Evolutionary conservation across 2,329 filamentous ascomycete species (phyloP).

Genomic region (Cladosporium velox): DNA sequence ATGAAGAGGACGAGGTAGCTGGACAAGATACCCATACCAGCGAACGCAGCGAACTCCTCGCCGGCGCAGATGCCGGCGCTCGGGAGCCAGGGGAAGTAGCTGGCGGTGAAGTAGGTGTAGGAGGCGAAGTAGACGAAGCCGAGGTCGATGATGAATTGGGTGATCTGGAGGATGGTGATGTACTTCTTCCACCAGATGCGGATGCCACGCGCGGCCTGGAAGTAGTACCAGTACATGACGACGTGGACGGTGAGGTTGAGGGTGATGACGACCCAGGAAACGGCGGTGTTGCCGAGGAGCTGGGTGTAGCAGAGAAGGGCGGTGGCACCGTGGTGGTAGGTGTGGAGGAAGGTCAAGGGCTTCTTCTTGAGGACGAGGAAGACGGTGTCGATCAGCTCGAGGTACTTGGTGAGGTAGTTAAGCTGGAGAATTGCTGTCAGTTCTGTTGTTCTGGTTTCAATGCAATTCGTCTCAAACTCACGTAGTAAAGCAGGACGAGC

Average conservation of each 20-base stretch:
- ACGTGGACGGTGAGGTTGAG: slow-evolving; percentile 94
- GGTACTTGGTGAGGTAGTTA: slow-evolving; percentile 97
- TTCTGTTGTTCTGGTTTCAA: background rate
- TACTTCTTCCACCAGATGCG: slow-evolving; percentile 99
- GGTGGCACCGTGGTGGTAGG: slow-evolving; percentile 96
- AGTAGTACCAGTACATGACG: slow-evolving; percentile 99
- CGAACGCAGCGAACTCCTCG: slow-evolving; percentile 93
- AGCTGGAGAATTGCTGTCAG: slow-evolving; percentile 59
- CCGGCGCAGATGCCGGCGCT: slow-evolving; percentile 85
- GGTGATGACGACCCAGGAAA: slow-evolving; percentile 92
- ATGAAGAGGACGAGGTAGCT: slow-evolving; percentile 98
- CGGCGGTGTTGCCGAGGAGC: slow-evolving; percentile 75
- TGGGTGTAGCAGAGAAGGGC: slow-evolving; percentile 52
- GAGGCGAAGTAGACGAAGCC: slow-evolving; percentile 98
- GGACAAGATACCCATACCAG: slow-evolving; percentile 87
- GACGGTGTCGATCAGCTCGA: slow-evolving; percentile 91
- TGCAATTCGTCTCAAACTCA: slow-evolving; percentile 52
- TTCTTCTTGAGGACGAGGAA: slow-evolving; percentile 99
- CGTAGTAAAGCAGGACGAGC: slow-evolving; percentile 94
- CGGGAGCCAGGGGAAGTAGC: slow-evolving; percentile 83
- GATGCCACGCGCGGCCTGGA: slow-evolving; percentile 94
- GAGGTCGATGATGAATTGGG: slow-evolving; percentile 95
- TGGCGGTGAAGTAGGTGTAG: slow-evolving; percentile 96
- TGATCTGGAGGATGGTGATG: slow-evolving; percentile 96
- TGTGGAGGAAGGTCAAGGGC: slow-evolving; percentile 97